A percentile compares a stretch with the other conserved stretches of the same genome.
Conservation (phyloP, 2,329 filamentous ascomycete genomes). For the Thelonectria discophora region DNA sequence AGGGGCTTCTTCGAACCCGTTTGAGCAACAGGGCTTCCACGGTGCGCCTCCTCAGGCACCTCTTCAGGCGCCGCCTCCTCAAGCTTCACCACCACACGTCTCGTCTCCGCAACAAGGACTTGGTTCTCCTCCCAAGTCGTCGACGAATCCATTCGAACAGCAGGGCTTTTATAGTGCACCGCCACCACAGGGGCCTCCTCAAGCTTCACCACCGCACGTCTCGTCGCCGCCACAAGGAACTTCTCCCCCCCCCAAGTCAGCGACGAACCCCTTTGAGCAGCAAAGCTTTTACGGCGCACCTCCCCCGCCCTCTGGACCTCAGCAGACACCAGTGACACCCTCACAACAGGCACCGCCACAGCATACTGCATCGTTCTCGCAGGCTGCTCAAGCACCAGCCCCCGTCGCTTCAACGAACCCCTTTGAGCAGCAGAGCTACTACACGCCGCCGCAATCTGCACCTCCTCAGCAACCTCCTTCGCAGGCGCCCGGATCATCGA, state of each 20-base stretch:
- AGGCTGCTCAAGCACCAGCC: not conserved
- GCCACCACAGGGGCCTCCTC: not conserved
- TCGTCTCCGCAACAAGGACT: too few relatives aligned
- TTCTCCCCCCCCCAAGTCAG: not conserved
- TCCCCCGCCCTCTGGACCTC: not conserved
- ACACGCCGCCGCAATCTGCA: not conserved
- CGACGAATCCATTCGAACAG: conserved; percentile 1
- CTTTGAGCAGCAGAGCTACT: conserved; percentile 1
- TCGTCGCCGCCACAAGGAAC: too few relatives aligned
- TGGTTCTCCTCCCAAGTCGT: too few relatives aligned
- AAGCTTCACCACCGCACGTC: too few relatives aligned
- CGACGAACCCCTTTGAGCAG: too few relatives aligned
- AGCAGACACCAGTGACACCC: conserved; percentile 14
- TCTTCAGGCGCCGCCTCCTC: not conserved
- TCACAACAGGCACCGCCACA: not conserved
- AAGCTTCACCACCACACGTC: too few relatives aligned
- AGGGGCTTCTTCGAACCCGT: not conserved
- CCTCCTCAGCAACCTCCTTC: not conserved
- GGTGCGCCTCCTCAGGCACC: not conserved
- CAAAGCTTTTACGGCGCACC: too few relatives aligned
- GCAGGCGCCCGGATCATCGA: not conserved
- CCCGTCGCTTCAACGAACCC: not conserved
- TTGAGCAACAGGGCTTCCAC: not conserved
- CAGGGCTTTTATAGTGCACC: not conserved
- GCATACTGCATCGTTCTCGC: not conserved